Evolutionary conservation across 352 stramenopile species (phyloP), one percentile per base, ranked within the genome.

Genomic region (Hyaloperonospora arabidopsidis): DNA sequence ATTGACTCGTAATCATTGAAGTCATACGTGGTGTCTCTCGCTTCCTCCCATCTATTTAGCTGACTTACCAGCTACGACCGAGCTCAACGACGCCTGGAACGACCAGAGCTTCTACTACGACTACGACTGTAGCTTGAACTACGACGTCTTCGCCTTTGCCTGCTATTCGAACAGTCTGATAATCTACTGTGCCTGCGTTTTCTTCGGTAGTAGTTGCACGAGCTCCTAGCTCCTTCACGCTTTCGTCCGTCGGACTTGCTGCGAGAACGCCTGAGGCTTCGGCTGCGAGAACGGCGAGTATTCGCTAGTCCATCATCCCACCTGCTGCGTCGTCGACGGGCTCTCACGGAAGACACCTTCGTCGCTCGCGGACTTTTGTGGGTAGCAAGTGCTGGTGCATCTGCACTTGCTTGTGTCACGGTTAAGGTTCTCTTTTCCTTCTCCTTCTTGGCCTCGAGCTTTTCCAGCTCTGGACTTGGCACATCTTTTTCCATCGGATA

Each of bases 101-200:
- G 52, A 35, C 63, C 58, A 17, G 44, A 50, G 23, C 43, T 49
- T 21, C 22, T 53, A 59, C 62, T 68, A n/a, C 54, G 51, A 57
- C 60, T 73, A 14, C 53, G 54, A 28, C 54, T 68, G 44, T 58
- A 39, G 38, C 47, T 65, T 18, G 44, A 43, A 53, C 53, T 63
- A 23, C 54, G 49, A 11, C 45, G 50, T 49, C 57, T 68, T 49
- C 51, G 54, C 14, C 36, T 63, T 40, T 52, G 47, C 49, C 52
- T 67, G n/a, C 45, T 61, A 21, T 59, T 44, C 7, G 63, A 57
- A 38, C 57, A 49, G 10, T 57, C 49, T 2, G 1, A 11, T 23
- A 57, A 75, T 48, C 67, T 46, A 28, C 64, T 68, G n/a, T 47
- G 59, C 44, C 52, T 64, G 38, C 45, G 65, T 48, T 49, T 57